Evolutionary conservation across 2,329 filamentous ascomycete genomes (phyloP), one percentile per base, ranked within the genome.

Genomic region (Neofusicoccum sp.): DNA sequence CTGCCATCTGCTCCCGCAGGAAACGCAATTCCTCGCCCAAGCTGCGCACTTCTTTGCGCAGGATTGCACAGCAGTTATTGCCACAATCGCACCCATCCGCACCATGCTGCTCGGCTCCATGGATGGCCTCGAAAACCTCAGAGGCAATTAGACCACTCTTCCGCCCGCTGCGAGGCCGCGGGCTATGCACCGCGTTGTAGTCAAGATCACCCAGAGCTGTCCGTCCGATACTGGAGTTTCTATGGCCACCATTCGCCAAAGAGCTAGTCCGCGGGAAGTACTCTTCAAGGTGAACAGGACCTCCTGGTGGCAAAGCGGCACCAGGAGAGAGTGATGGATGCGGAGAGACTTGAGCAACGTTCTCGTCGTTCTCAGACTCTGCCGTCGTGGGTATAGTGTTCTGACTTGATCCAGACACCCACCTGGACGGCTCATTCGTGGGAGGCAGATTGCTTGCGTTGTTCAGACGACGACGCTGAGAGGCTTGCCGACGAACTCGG

Each of bases 31-130:
- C 52, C 6, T 58, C 61, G 8, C 44, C 29, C 29, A 63, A 28
- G 8, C 12, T 31, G 11, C 37, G n/a, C 4, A 58, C 29, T 1
- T 63, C 61, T 16, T 43, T 39, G 11, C 61, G 45, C 12, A 63
- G 41, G 12, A 44, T n/a, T 3, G 44, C 37, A n/a, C 61, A 63
- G 41, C 61, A 63, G 2, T 31, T n/a, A n/a, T 41, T 58, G 28
- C 61, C 61, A n/a, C 61, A 63, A 14, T 63, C 61, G n/a, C 61
- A 63, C 4, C 29, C n/a, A 16, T 58, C 29, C n/a, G 22, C 31
- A 31, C 12, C 31, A 1, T 58, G 41, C 14, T 58, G 33, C 22
- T 48, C 44, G 9, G n/a, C 31, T 4, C 34, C 29, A 16, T 58
- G 54, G 6, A 58, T 22, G n/a, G 9, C 54, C 28, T 45, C 54